phyloP scores from a whole-genome alignment of 768 basidiomycete genomes.

The Lactarius indigo region DNA sequence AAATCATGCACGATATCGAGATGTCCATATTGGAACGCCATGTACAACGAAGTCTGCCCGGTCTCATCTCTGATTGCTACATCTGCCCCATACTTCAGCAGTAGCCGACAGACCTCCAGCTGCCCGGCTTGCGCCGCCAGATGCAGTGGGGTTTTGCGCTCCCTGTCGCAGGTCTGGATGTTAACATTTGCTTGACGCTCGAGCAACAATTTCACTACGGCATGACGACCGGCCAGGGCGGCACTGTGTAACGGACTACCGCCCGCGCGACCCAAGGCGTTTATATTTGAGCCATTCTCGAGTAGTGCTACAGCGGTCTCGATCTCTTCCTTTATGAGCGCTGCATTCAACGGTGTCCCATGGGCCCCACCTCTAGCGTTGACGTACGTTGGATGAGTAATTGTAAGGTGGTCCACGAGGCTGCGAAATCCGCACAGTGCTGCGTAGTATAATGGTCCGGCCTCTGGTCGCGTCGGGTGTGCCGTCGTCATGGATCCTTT shows the following conservation, averaged over 20 bases:
- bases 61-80: background rate
- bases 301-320: background rate
- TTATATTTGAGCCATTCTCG: background rate
- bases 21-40: background rate
- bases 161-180: background rate
- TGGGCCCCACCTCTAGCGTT: background rate
- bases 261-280: background rate
- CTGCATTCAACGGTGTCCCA: background rate
- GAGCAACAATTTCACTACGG: background rate
- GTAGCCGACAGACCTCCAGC: background rate
- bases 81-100: background rate
- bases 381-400: background rate
- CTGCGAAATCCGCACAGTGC: background rate
- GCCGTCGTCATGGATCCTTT: background rate
- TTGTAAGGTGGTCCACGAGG: background rate
- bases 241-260: background rate
- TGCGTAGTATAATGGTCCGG: constrained; percentile 4
- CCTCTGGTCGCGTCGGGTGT: background rate
- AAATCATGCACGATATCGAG: background rate
- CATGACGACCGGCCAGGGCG: background rate
- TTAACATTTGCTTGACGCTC: background rate
- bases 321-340: background rate
- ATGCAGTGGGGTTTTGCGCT: background rate
- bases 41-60: background rate
- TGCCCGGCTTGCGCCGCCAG: background rate